Evolutionary conservation across 495 filamentous ascomycete species (phyloP).

Genomic region (Apiosordaria backusii): DNA sequence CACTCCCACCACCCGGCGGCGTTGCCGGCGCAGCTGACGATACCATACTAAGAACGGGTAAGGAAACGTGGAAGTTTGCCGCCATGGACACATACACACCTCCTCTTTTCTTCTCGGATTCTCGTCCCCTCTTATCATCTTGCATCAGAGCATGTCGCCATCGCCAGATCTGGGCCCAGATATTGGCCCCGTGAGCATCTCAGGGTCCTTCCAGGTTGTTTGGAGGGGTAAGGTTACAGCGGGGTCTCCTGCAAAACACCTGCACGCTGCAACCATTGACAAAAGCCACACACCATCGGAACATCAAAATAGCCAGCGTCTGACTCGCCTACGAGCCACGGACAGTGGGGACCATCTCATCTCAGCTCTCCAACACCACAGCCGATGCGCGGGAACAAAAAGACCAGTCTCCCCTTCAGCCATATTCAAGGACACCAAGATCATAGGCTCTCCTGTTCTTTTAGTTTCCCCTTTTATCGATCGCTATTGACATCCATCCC

Average conservation of each 20-base stretch:
- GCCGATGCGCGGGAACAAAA: slow-evolving; percentile 7
- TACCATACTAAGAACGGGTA: background rate
- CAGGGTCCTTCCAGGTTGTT: slow-evolving; percentile 5
- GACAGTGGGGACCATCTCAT: slow-evolving; percentile 3
- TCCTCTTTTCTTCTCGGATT: background rate
- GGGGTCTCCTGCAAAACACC: slow-evolving; percentile 14
- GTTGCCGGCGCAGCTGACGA: background rate
- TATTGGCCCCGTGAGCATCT: slow-evolving; percentile 21
- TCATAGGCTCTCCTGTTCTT: background rate
- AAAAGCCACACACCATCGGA: background rate
- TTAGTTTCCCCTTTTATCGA: too few species aligned
- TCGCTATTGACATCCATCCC: background rate
- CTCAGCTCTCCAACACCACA: background rate
- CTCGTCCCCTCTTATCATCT: slow-evolving; percentile 1
- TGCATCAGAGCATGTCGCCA: slow-evolving; percentile 18
- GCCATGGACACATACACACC: background rate
- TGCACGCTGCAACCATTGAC: slow-evolving; percentile 9
- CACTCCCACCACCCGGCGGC: background rate
- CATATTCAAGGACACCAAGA: background rate
- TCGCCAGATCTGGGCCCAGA: slow-evolving; percentile 4
- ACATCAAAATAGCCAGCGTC: slow-evolving; percentile 3
- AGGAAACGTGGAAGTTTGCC: background rate
- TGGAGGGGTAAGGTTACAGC: slow-evolving; percentile 11
- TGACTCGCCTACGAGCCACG: slow-evolving; percentile 1
- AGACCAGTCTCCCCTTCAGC: background rate